Percentiles rank a stretch among this genome's conserved stretches.
These are phyloP conservation scores for Lagerstroemia speciosa DNA, from an alignment of 345 rosid genomes.

Conservation along the genomic window DNA sequence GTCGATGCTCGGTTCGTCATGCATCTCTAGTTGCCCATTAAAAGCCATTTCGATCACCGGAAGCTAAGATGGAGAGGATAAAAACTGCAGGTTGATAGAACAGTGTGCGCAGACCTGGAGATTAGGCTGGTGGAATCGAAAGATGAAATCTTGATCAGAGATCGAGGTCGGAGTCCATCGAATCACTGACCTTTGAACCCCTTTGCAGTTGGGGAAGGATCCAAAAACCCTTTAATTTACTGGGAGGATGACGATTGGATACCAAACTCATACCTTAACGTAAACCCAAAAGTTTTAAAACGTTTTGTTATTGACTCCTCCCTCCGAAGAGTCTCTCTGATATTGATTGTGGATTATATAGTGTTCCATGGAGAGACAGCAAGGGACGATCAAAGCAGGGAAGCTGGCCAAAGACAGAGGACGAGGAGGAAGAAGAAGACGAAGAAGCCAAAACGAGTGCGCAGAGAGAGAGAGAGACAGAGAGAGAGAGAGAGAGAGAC, in stretches of 20 bases:
- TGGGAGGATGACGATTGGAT: not conserved
- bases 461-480: no score
- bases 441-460: not conserved
- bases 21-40: slow-evolving; percentile 25
- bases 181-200: not conserved
- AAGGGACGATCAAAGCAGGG: not conserved
- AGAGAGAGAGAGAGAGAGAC: not conserved
- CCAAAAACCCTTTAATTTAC: not conserved
- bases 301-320: not conserved
- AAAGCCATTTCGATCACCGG: slow-evolving; percentile 21
- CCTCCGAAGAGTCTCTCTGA: not conserved
- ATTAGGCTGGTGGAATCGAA: not conserved
- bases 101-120: not conserved
- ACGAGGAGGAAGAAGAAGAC: not conserved
- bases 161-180: not conserved
- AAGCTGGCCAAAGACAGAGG: not conserved
- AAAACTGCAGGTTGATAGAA: not conserved
- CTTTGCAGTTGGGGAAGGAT: not conserved
- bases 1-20: slow-evolving; percentile 76
- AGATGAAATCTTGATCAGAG: not conserved
- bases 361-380: not conserved
- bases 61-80: not conserved
- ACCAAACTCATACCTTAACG: no score
- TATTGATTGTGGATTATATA: not conserved
- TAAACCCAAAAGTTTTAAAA: no score